Percentiles rank a stretch among this genome's conserved stretches.
Conservation (phyloP, 495 filamentous ascomycete species). For the Annulohypoxylon nitens region DNA sequence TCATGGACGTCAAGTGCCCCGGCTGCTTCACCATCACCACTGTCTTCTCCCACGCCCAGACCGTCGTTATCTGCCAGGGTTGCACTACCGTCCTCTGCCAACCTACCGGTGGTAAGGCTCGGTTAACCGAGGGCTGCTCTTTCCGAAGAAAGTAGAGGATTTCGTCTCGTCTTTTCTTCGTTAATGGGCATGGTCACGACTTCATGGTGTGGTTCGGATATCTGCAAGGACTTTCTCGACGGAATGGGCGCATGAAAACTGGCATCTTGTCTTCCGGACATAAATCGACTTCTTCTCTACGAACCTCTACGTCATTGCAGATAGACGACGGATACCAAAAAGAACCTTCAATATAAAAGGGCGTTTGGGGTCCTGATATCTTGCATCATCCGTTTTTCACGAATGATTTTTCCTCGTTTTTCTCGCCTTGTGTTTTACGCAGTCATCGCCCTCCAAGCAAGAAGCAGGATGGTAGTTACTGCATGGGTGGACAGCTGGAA, state of each 20-base stretch:
- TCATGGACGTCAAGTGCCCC: constrained; percentile 99
- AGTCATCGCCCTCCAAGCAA: constrained; percentile 55
- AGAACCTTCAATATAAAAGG: constrained; percentile 61
- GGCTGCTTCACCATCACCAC: constrained; percentile 99
- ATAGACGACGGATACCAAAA: constrained; percentile 83
- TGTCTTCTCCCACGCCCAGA: constrained; percentile 99
- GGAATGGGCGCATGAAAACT: constrained; percentile 64
- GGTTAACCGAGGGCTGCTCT: constrained; percentile 98
- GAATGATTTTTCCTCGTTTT: constrained; percentile 53
- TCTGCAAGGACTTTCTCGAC: constrained; percentile 64
- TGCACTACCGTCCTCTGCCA: constrained; percentile 98
- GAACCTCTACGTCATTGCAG: constrained; percentile 65
- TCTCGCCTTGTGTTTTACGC: constrained; percentile 54
- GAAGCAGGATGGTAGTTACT: constrained; percentile 56
- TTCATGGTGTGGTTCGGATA: constrained; percentile 62
- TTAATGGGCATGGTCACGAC: constrained; percentile 62
- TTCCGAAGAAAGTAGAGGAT: constrained; percentile 96
- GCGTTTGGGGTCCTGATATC: constrained; percentile 90
- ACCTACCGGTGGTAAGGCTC: constrained; percentile 97
- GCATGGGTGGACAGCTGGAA: constrained; percentile 68
- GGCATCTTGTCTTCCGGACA: constrained; percentile 50
- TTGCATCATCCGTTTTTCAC: constrained; percentile 72
- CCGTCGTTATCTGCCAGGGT: constrained; percentile 98
- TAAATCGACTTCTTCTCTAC: constrained; percentile 46
- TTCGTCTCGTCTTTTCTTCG: constrained; percentile 60